Conservation (phyloP, 345 rosid genomes). For the Balakata baccata region DNA sequence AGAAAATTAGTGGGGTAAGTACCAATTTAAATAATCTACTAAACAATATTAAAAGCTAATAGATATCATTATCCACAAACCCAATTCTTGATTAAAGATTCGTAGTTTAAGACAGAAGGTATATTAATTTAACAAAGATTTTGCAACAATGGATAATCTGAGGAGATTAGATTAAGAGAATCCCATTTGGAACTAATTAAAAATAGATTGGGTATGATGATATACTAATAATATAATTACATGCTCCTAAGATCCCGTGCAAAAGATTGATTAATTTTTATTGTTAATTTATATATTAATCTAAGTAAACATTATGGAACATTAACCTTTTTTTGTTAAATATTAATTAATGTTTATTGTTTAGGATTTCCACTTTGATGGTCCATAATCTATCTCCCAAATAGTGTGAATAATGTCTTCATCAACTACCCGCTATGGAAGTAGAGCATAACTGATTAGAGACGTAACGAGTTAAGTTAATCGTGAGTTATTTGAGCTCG, state of each 20-base stretch:
- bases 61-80: slow-evolving; percentile 1
- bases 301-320: no score
- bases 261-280: neutral
- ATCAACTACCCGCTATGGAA: no score
- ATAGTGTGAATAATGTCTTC: no score
- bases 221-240: neutral
- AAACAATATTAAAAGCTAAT: neutral
- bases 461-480: no score
- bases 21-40: neutral
- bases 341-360: no score
- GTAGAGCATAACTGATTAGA: no score
- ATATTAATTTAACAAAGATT: no score
- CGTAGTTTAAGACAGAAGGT: neutral
- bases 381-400: no score
- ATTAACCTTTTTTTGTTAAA: no score
- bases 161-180: neutral
- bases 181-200: neutral
- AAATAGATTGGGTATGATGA: neutral
- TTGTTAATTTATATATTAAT: no score
- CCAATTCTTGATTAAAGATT: neutral
- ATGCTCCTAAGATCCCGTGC: neutral
- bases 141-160: neutral
- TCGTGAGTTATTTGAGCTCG: no score
- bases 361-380: no score
- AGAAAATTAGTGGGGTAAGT: neutral